Evolutionary conservation across 2,329 filamentous ascomycete genomes (phyloP), one percentile per base, ranked within the genome.

Genomic region (Pseudogymnoascus verrucosus): DNA sequence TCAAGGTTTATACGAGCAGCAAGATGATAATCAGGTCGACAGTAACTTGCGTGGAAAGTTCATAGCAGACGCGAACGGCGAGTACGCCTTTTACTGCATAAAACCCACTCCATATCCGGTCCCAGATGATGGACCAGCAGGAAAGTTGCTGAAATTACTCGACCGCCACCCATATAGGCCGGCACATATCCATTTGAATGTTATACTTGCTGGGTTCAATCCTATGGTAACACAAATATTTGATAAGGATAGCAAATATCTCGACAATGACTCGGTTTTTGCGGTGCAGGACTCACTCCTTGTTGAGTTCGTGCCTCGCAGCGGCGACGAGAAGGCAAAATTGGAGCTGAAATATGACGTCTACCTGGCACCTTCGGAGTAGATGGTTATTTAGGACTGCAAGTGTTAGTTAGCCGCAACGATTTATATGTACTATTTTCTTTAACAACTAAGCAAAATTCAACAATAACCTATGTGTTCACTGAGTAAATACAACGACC

Each of bases 191-290:
- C 85, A 88, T 70, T 77, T 84, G 63, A 80, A 85, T 65, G 81
- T 84, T 44, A 63, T 66, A 64, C 39, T 65, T 37, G 66, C 69
- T 11, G 63, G 67, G 34, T 90, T 89, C 78, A 88, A 86, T 72
- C 79, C 87, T 79, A 68, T 90, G 65, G 89, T 88, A 1, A 91
- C 89, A 0, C 89, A 93, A 74, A 86, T 93, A 62, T 93, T 91
- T 73, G 88, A 90, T 74, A 81, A 81, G 66, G 79, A 84, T 66
- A 84, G 88, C 76, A 81, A 83, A 60, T 89, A 90, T 72, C 79
- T 91, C 26, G 72, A 74, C 39, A 75, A 78, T 19, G 78, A 79
- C 68, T 78, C 77, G 3, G 80, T 82, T 34, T 83, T 81, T 66
- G 81, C 80, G 39, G 81, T 84, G 68, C 83, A 83, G 74, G 76